Conservation (phyloP, 768 basidiomycete species). For the Imleria badia region DNA sequence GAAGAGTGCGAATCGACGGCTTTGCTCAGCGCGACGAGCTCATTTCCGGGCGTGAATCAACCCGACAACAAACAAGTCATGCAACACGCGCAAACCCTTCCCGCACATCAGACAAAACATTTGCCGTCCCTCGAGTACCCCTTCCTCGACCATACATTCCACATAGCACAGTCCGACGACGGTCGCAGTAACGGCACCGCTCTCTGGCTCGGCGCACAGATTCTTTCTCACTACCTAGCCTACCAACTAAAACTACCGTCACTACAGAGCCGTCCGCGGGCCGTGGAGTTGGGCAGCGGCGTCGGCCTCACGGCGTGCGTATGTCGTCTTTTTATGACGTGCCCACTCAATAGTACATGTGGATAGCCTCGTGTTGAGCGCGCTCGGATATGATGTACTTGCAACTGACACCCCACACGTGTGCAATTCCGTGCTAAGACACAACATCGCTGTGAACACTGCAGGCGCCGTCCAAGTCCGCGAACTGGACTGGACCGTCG, state of each 20-base stretch:
- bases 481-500: slow-evolving; percentile 69
- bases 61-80: background rate
- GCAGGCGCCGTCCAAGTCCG: slow-evolving; percentile 56
- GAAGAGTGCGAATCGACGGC: slow-evolving; percentile 6
- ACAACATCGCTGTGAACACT: slow-evolving; percentile 58
- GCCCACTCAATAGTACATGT: background rate
- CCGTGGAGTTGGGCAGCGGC: slow-evolving; percentile 80
- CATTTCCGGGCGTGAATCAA: slow-evolving; percentile 25
- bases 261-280: slow-evolving; percentile 35
- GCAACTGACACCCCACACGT: slow-evolving; percentile 74
- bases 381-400: slow-evolving; percentile 73
- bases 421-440: slow-evolving; percentile 57
- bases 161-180: slow-evolving; percentile 57
- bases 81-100: slow-evolving; percentile 21
- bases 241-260: slow-evolving; percentile 32
- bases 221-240: slow-evolving; percentile 62
- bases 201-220: slow-evolving; percentile 82
- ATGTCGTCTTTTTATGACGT: slow-evolving; percentile 1
- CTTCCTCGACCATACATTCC: slow-evolving; percentile 43
- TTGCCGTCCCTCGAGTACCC: slow-evolving; percentile 43
- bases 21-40: slow-evolving; percentile 15
- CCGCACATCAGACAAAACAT: slow-evolving; percentile 69
- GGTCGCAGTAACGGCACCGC: slow-evolving; percentile 75
- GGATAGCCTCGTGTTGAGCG: slow-evolving; percentile 57
- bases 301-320: slow-evolving; percentile 77